Conservation (phyloP, 2,329 filamentous ascomycete species). For the Lasiodiplodia citricola region DNA sequence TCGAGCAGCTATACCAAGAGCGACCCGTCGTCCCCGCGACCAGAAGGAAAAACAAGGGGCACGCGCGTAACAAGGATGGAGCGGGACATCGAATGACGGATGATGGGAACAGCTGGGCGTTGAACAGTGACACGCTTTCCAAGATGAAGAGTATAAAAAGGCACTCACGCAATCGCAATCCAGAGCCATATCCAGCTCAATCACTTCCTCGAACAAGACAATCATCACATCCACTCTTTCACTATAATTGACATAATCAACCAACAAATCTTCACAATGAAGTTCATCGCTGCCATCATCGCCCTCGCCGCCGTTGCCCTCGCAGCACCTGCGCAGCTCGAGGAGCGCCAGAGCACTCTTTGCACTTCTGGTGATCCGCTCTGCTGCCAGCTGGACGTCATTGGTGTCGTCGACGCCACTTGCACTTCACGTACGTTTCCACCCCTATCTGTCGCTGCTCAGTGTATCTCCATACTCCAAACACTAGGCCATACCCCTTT, state of each 20-base stretch:
- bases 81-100: not conserved
- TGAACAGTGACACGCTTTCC: too few species aligned
- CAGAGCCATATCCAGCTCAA: not conserved
- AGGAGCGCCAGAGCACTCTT: conserved; percentile 6
- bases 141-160: conserved; percentile 4
- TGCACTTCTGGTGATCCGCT: conserved; percentile 18
- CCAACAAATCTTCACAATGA: not conserved
- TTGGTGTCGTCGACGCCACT: conserved; percentile 20
- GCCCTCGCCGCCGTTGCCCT: conserved; percentile 92
- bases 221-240: not conserved
- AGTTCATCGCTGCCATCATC: conserved; percentile 56
- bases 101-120: not conserved
- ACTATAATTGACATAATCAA: not conserved
- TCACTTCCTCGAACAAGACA: not conserved
- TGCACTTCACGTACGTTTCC: conserved; percentile 1
- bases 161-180: not conserved
- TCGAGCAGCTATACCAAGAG: not conserved
- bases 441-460: not conserved
- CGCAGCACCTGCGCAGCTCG: conserved; percentile 57
- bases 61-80: not conserved
- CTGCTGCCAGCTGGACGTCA: conserved; percentile 22
- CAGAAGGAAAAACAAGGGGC: not conserved
- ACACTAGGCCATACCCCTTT: not conserved
- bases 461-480: not conserved
- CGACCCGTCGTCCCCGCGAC: not conserved